phyloP scores from a whole-genome alignment of 2,329 filamentous ascomycete genomes.

The Trichoderma cornu-damae region DNA sequence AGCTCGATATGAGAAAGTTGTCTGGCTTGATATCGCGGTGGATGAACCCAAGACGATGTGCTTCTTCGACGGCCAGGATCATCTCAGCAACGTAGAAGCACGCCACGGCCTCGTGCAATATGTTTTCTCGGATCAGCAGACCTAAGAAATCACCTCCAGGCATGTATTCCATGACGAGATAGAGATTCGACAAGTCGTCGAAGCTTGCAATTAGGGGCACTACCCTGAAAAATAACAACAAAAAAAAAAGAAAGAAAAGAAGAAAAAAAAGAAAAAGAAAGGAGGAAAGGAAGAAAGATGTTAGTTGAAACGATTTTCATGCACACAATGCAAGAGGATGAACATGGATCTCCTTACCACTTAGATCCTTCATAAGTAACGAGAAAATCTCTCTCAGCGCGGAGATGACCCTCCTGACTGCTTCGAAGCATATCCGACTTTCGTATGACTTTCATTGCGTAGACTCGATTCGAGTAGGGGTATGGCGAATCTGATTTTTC shows the following conservation, averaged over 20 bases:
- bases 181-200: conserved; percentile 77
- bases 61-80: conserved; percentile 90
- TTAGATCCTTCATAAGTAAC: conserved; percentile 81
- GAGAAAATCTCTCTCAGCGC: conserved; percentile 87
- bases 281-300: background rate
- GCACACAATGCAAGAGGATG: background rate
- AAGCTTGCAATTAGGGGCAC: conserved; percentile 85
- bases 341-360: conserved; percentile 48
- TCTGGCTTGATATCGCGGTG: conserved; percentile 96
- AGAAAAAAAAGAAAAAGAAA: too few species aligned
- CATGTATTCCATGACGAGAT: conserved; percentile 98
- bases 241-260: too few species aligned
- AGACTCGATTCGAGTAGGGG: conserved; percentile 52
- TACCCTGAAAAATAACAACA: conserved; percentile 52
- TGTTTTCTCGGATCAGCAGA: conserved; percentile 76
- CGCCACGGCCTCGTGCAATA: conserved; percentile 70
- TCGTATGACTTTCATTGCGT: conserved; percentile 94
- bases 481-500: conserved; percentile 46
- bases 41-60: conserved; percentile 82
- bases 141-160: conserved; percentile 91
- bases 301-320: background rate
- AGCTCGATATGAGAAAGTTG: conserved; percentile 86
- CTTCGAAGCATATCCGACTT: conserved; percentile 91
- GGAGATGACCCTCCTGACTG: conserved; percentile 85
- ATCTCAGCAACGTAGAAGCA: conserved; percentile 93